Evolutionary conservation across 2,329 filamentous ascomycete species (phyloP).

Genomic region (Ilyonectria sp.): DNA sequence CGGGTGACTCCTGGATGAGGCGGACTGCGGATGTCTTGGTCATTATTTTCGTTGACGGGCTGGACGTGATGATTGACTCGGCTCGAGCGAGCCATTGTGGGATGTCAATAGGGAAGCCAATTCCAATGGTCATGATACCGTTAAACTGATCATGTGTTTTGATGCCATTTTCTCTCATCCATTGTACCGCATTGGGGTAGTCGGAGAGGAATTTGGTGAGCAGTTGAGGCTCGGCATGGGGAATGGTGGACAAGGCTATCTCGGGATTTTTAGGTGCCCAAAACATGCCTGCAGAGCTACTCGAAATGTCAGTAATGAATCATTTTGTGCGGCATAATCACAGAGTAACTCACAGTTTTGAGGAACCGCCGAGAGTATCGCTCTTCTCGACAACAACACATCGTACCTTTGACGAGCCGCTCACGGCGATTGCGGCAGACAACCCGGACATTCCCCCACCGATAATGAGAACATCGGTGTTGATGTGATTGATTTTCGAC

Average conservation of each 20-base stretch:
- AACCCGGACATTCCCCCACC: constrained; percentile 35
- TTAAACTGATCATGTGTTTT: constrained; percentile 32
- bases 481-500: constrained; percentile 8
- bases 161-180: constrained; percentile 32
- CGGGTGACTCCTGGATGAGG: constrained; percentile 12
- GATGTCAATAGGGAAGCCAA: constrained; percentile 34
- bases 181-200: constrained; percentile 29
- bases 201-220: constrained; percentile 28
- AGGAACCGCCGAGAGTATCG: constrained; percentile 27
- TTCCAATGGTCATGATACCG: constrained; percentile 35
- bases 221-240: constrained; percentile 27
- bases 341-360: constrained; percentile 10
- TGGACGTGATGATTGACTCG: constrained; percentile 27
- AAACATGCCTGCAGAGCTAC: constrained; percentile 34
- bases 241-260: constrained; percentile 24
- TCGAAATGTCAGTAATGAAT: background rate
- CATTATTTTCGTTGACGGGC: constrained; percentile 4
- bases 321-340: background rate
- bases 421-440: constrained; percentile 27
- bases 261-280: constrained; percentile 28
- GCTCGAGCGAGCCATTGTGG: constrained; percentile 33
- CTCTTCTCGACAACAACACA: constrained; percentile 31
- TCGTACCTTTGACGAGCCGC: constrained; percentile 9
- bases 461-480: constrained; percentile 33
- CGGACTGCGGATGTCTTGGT: constrained; percentile 27